Conservation (phyloP, 306 rosid genomes). For the Prunus armeniaca region DNA sequence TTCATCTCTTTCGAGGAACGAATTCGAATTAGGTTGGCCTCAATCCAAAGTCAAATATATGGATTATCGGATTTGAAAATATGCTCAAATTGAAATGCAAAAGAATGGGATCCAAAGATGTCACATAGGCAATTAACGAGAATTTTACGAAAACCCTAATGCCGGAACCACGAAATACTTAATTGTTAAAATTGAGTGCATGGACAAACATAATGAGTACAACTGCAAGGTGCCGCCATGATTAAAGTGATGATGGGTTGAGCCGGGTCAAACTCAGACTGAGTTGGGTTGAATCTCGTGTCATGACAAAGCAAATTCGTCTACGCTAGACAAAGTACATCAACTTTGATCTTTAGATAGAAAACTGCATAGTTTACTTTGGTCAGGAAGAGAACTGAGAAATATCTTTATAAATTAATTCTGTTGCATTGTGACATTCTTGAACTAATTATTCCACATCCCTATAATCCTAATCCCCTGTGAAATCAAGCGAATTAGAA, state of each 20-base stretch:
- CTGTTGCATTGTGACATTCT: constrained; percentile 7
- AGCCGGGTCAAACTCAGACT: not conserved
- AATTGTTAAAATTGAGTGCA: no score
- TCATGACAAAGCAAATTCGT: not conserved
- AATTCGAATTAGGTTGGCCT: no score
- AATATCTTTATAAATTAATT: not conserved
- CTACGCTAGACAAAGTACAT: not conserved
- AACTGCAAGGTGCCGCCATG: not conserved
- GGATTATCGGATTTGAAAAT: no score
- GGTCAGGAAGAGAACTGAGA: not conserved
- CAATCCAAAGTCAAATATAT: no score
- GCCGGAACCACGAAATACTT: no score
- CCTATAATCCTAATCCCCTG: not conserved
- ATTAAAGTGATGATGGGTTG: not conserved
- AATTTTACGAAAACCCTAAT: no score
- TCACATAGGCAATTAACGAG: no score
- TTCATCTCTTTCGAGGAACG: no score
- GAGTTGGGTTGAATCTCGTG: not conserved
- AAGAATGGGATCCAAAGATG: no score
- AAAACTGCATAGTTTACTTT: not conserved
- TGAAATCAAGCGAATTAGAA: constrained; percentile 16
- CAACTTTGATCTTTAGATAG: not conserved
- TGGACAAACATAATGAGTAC: no score
- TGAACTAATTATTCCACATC: constrained; percentile 8
- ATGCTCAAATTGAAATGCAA: no score